Evolutionary conservation across 441 rosid species (phyloP).

Genomic region (Populus hybrid): DNA sequence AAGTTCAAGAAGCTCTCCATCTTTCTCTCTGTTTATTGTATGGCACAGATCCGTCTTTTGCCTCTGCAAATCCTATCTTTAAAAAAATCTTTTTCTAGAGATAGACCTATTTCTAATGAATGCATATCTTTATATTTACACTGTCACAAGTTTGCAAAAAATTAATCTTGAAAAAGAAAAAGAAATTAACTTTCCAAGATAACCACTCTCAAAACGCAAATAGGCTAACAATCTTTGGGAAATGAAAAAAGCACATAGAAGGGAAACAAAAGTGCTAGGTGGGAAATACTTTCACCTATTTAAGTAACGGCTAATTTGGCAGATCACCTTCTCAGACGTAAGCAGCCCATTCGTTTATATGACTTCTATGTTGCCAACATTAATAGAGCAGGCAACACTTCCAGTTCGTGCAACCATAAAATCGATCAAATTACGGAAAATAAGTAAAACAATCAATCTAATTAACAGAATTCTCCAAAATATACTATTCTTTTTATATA

Average conservation of each 20-base stretch:
- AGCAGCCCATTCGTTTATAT: background rate
- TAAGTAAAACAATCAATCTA: background rate
- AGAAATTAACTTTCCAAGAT: background rate
- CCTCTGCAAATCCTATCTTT: background rate
- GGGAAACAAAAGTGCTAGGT: too few relatives aligned
- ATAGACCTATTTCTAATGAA: background rate
- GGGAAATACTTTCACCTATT: too few relatives aligned
- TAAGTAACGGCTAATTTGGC: too few relatives aligned
- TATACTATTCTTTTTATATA: too few relatives aligned
- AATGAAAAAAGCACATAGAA: too few relatives aligned
- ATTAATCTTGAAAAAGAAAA: too few relatives aligned
- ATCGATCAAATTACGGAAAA: background rate
- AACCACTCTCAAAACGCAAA: background rate
- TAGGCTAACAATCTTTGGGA: too few relatives aligned
- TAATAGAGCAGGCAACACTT: background rate
- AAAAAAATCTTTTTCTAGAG: background rate
- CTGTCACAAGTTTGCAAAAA: background rate
- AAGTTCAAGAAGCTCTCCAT: background rate
- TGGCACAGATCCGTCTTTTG: background rate
- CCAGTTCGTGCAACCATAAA: background rate
- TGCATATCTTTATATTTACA: background rate
- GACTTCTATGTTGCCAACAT: background rate
- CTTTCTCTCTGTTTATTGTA: background rate
- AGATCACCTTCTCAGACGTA: too few relatives aligned
- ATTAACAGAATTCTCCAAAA: background rate